Conservation (phyloP, 225 moss, liverwort and hornwort species). For the Neckera pumila region DNA sequence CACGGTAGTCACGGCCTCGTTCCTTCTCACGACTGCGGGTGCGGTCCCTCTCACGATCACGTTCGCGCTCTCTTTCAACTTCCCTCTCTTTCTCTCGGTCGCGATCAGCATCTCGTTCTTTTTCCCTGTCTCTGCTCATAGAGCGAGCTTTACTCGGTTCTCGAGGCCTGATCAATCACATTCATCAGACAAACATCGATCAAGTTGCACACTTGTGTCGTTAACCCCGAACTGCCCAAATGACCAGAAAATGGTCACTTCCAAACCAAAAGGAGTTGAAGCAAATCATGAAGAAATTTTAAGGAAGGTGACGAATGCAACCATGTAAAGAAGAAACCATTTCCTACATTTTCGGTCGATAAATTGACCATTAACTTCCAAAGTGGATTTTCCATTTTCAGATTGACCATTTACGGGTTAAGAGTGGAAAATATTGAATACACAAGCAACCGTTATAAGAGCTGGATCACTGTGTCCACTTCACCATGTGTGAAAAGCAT, state of each 20-base stretch:
- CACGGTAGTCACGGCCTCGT: constrained; percentile 52
- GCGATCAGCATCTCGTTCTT: constrained; percentile 53
- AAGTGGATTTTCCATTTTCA: background rate
- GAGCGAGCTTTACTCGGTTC: constrained; percentile 45
- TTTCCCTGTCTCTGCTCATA: constrained; percentile 63
- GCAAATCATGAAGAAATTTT: background rate
- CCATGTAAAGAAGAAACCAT: background rate
- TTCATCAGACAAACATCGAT: background rate
- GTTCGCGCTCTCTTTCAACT: constrained; percentile 41
- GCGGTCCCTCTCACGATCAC: constrained; percentile 28
- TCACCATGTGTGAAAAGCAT: background rate
- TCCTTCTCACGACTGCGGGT: constrained; percentile 14
- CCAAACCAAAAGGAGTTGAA: background rate
- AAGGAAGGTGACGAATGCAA: background rate
- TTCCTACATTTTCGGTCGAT: background rate
- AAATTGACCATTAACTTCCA: background rate
- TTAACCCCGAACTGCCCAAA: background rate
- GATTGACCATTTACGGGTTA: too few relatives aligned
- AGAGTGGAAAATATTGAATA: background rate
- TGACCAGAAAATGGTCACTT: background rate
- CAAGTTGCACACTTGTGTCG: background rate
- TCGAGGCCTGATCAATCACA: constrained; percentile 34
- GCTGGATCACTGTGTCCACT: background rate
- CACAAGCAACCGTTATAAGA: background rate
- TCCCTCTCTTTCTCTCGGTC: constrained; percentile 46